A percentile compares a stretch with the other conserved stretches of the same genome.
These are phyloP conservation scores for Verticillium albo-atrum DNA, from an alignment of 2,329 filamentous ascomycete species.

Conservation along the genomic window DNA sequence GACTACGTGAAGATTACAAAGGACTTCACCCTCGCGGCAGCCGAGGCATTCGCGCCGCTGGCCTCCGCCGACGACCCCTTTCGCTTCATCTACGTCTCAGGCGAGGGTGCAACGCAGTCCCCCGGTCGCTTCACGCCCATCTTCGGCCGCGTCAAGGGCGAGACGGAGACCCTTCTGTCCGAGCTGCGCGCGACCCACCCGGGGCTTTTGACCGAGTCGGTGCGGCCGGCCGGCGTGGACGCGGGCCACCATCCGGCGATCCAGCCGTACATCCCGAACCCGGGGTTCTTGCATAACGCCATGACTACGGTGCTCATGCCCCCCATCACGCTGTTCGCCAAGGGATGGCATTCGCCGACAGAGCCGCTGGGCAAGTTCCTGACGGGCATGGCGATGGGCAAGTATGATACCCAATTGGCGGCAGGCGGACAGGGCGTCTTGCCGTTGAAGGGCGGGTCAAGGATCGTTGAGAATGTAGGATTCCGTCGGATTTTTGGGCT, in stretches of 20 bases:
- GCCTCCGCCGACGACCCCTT: constrained; percentile 45
- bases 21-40: constrained; percentile 60
- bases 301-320: constrained; percentile 14
- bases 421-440: constrained; percentile 23
- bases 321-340: constrained; percentile 14
- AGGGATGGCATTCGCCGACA: constrained; percentile 34
- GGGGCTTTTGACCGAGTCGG: constrained; percentile 47
- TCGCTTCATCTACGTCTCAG: constrained; percentile 69
- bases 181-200: constrained; percentile 39
- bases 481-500: constrained; percentile 29
- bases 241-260: constrained; percentile 32
- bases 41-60: constrained; percentile 51
- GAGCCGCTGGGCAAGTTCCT: constrained; percentile 37
- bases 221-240: constrained; percentile 60
- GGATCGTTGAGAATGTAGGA: constrained; percentile 27
- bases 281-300: constrained; percentile 12
- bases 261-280: constrained; percentile 33
- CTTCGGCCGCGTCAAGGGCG: constrained; percentile 63
- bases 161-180: constrained; percentile 56
- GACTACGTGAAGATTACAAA: constrained; percentile 67
- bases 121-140: constrained; percentile 52
- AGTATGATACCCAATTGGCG: constrained; percentile 18
- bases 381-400: constrained; percentile 40
- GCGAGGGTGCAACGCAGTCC: constrained; percentile 52
- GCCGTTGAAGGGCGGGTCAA: constrained; percentile 25